phyloP scores from a whole-genome alignment of 306 rosid species.

The Amphicarpaea edgeworthii region DNA sequence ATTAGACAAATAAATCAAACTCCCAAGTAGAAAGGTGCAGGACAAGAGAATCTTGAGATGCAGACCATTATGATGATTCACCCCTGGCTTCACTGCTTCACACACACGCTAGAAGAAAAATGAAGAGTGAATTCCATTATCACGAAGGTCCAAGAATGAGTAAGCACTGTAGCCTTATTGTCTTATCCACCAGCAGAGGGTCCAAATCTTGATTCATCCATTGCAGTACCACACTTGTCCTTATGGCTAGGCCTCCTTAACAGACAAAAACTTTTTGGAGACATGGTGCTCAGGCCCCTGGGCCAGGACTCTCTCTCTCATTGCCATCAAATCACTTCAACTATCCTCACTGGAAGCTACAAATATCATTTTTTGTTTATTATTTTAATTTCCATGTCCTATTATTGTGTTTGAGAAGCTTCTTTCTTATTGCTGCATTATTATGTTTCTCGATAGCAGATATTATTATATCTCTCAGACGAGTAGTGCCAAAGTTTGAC shows the following conservation, averaged over 20 bases:
- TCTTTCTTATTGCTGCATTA: not conserved
- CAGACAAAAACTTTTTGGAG: conserved; percentile 35
- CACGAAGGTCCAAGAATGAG: no score
- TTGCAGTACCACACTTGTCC: conserved; percentile 46
- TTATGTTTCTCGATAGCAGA: not conserved
- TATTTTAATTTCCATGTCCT: no score
- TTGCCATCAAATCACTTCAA: conserved; percentile 46
- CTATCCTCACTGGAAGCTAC: conserved; percentile 23
- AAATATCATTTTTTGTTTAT: no score
- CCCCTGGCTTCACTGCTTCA: conserved; percentile 40
- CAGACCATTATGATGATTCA: conserved; percentile 33
- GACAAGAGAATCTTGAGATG: conserved; percentile 30
- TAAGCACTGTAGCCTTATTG: conserved; percentile 16
- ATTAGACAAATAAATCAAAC: not conserved
- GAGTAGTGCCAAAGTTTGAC: conserved; percentile 16
- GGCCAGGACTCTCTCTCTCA: conserved; percentile 36
- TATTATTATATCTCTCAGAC: not conserved
- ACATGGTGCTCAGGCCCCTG: conserved; percentile 39
- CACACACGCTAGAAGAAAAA: not conserved
- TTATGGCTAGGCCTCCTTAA: conserved; percentile 34
- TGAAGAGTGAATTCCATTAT: not conserved
- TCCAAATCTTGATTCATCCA: conserved; percentile 42
- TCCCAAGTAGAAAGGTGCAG: conserved; percentile 23
- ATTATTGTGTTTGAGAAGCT: conserved; percentile 6
- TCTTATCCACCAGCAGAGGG: conserved; percentile 42